A percentile compares a stretch with the other conserved stretches of the same genome.
These are phyloP conservation scores for Xylaria sp. DNA, from an alignment of 2,329 filamentous ascomycete genomes.

Conservation along the genomic window DNA sequence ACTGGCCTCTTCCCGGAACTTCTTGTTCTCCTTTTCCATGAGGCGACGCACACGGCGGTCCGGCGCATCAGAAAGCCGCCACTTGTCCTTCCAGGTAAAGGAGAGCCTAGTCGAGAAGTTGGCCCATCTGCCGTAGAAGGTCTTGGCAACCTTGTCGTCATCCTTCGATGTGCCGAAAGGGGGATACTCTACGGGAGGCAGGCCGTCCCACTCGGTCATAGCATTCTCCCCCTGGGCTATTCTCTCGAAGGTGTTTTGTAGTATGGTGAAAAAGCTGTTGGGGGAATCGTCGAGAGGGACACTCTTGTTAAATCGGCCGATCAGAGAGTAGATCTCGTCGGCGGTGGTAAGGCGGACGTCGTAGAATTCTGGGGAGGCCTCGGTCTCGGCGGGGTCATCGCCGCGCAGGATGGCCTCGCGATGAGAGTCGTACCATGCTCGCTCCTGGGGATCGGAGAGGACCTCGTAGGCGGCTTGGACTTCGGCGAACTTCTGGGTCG, in stretches of 20 bases:
- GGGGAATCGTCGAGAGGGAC: slow-evolving; percentile 81
- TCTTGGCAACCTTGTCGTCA: slow-evolving; percentile 70
- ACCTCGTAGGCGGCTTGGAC: slow-evolving; percentile 93
- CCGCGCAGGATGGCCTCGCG: slow-evolving; percentile 80
- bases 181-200: slow-evolving; percentile 69
- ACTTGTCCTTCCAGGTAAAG: slow-evolving; percentile 88
- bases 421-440: slow-evolving; percentile 97
- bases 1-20: slow-evolving; percentile 77
- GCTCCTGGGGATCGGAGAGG: slow-evolving; percentile 92
- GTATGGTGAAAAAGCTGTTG: slow-evolving; percentile 81
- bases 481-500: slow-evolving; percentile 86
- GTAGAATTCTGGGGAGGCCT: slow-evolving; percentile 61
- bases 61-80: slow-evolving; percentile 81
- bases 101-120: slow-evolving; percentile 82
- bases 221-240: slow-evolving; percentile 79
- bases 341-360: slow-evolving; percentile 78
- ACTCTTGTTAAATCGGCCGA: slow-evolving; percentile 77
- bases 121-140: slow-evolving; percentile 81
- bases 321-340: slow-evolving; percentile 76
- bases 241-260: slow-evolving; percentile 76
- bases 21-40: slow-evolving; percentile 96
- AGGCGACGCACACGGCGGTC: slow-evolving; percentile 79
- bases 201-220: slow-evolving; percentile 69
- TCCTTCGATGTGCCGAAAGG: slow-evolving; percentile 80
- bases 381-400: slow-evolving; percentile 53